Conservation (phyloP, 352 stramenopile species). For the Pythium plurisporium region DNA sequence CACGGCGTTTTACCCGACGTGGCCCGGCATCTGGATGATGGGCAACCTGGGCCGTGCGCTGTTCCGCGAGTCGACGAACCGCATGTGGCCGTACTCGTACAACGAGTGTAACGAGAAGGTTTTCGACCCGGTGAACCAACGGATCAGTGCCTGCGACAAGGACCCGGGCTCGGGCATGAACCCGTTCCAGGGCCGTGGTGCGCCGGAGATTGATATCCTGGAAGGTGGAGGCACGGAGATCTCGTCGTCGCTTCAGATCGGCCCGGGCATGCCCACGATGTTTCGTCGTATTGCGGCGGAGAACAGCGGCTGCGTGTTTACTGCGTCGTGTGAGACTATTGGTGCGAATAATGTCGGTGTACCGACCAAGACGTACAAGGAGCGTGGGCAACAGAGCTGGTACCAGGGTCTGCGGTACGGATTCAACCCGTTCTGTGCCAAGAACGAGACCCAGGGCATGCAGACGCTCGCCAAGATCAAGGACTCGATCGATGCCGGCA, state of each 20-base stretch:
- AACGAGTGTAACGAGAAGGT: conserved; percentile 81
- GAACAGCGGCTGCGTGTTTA: conserved; percentile 38
- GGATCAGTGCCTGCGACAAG: conserved; percentile 87
- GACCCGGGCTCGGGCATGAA: conserved; percentile 91
- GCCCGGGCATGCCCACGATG: conserved; percentile 54
- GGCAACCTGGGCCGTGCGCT: conserved; percentile 95
- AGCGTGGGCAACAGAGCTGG: conserved; percentile 58
- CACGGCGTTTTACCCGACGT: conserved; percentile 72
- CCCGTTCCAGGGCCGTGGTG: conserved; percentile 83
- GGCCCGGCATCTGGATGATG: conserved; percentile 95
- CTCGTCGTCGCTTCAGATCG: conserved; percentile 90
- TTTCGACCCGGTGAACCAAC: conserved; percentile 61
- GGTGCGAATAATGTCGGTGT: conserved; percentile 44
- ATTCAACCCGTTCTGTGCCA: conserved; percentile 57
- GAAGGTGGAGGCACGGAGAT: conserved; percentile 84
- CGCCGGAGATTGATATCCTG: conserved; percentile 95
- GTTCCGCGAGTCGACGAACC: conserved; percentile 90
- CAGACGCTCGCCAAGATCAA: conserved; percentile 40
- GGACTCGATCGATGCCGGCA: conserved; percentile 30
- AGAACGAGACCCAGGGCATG: conserved; percentile 1
- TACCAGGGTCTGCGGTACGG: conserved; percentile 61
- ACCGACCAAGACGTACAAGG: conserved; percentile 35
- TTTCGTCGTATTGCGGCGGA: conserved; percentile 30
- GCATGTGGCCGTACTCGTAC: conserved; percentile 96
- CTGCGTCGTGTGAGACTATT: conserved; percentile 29